Evolutionary conservation across 805 yeast species (phyloP), one percentile per base, ranked within the genome.

Genomic region (Groenewaldozyma salmanticensis): DNA sequence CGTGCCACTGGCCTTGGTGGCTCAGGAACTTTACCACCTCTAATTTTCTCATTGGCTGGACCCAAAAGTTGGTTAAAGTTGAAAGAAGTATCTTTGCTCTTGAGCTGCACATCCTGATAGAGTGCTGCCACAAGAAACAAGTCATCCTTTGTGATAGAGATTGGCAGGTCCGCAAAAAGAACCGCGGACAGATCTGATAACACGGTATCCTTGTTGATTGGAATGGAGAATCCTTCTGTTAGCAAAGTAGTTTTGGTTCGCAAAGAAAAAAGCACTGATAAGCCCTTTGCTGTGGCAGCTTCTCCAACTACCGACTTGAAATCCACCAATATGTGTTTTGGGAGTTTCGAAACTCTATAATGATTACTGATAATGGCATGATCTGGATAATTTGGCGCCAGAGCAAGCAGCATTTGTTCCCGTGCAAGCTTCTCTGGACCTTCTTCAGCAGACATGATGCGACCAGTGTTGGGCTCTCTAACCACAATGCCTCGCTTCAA

Each of bases 161-260:
- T 66, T 1, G 94, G 88, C 36, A 86, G 72, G 51, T 85, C 80
- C 52, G 77, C 72, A 59, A 85, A 86, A 39, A 86, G 62, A 2
- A 92, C 92, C 6, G 90, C 87, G 35, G 87, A 75, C 27, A 84
- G 67, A 50, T 76, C 78, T 44, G 81, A 83, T 42, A 82, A 66
- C 35, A 72, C 76, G 39, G 75, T 74, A 13, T 73, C 74, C 1
- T 80, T 67, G 39, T 69, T 66, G 35, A 86, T 74, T 46, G 74
- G 73, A 36, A 84, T 75, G 4, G 81, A 75, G 62, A 81, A 84
- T 0, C 94, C 81, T 61, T 86, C 95, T 0, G 95, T 80, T 41
- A 86, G 64, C 49, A 82, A 67, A 53, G 68, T 73, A 39, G 70
- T 71, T 21, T 73, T 67, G 46, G 77, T 79, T 55, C 94, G 66